Conservation (phyloP, 2,329 filamentous ascomycete genomes). For the Sporothrix phasma region DNA sequence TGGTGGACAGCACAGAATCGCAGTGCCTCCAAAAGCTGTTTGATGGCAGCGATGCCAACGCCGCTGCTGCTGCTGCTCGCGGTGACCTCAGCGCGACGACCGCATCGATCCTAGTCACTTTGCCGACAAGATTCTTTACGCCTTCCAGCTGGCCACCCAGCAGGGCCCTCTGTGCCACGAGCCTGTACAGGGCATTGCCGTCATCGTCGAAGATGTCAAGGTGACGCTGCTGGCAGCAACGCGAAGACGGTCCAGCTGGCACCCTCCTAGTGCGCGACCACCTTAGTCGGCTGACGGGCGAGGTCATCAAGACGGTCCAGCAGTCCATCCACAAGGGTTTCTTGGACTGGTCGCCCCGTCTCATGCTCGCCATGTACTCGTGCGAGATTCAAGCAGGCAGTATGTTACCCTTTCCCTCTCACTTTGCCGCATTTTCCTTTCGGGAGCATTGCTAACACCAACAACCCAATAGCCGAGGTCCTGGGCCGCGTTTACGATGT, state of each 20-base stretch:
- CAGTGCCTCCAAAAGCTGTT: slow-evolving; percentile 66
- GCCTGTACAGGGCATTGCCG: slow-evolving; percentile 84
- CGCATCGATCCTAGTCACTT: slow-evolving; percentile 56
- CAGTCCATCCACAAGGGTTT: slow-evolving; percentile 77
- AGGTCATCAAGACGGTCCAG: slow-evolving; percentile 83
- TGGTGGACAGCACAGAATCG: slow-evolving; percentile 71
- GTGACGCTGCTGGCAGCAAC: slow-evolving; percentile 47
- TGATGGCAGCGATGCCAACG: slow-evolving; percentile 27
- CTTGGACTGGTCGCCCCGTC: slow-evolving; percentile 90
- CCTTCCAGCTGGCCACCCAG: slow-evolving; percentile 82
- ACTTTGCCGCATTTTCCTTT: not conserved
- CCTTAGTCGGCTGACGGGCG: slow-evolving; percentile 75
- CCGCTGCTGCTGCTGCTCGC: slow-evolving; percentile 19
- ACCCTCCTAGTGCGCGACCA: slow-evolving; percentile 39
- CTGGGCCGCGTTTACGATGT: slow-evolving; percentile 92
- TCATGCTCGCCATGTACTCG: slow-evolving; percentile 94
- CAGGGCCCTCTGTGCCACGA: slow-evolving; percentile 90
- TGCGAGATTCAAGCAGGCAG: slow-evolving; percentile 94
- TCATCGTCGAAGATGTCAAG: slow-evolving; percentile 73
- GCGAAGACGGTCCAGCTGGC: slow-evolving; percentile 6
- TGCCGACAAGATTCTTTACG: slow-evolving; percentile 82
- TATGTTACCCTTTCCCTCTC: slow-evolving; percentile 31
- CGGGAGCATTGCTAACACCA: not conserved
- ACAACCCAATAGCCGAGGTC: slow-evolving; percentile 58
- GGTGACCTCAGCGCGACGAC: slow-evolving; percentile 34